A percentile compares a stretch with the other conserved stretches of the same genome.
These are phyloP conservation scores for Trichocladium uniseriatum DNA, from an alignment of 495 filamentous ascomycete genomes.

Conservation along the genomic window DNA sequence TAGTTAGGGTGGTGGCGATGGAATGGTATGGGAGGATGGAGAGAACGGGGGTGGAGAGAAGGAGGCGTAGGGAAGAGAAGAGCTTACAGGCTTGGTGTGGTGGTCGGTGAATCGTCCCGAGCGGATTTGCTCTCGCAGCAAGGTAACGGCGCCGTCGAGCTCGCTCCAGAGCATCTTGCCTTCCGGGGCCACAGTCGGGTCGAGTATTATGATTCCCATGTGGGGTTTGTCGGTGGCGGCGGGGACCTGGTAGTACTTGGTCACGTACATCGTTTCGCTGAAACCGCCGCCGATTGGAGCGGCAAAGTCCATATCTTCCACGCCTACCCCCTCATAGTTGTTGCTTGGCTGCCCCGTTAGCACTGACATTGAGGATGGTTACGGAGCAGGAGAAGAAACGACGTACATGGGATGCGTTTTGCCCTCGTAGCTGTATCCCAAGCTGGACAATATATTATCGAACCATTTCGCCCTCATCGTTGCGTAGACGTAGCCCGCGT, in stretches of 20 bases:
- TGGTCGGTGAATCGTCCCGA: not conserved
- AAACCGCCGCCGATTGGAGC: not conserved
- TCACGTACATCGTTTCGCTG: not conserved
- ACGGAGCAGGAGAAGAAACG: not conserved
- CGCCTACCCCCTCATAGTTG: not conserved
- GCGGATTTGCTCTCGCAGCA: not conserved
- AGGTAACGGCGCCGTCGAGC: not conserved
- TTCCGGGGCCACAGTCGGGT: not conserved
- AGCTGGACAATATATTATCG: not conserved
- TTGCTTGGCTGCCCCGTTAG: not conserved
- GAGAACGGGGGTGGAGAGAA: not conserved
- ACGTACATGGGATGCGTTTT: not conserved
- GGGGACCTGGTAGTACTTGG: not conserved
- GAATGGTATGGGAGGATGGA: not conserved
- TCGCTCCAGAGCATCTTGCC: not conserved
- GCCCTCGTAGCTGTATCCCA: not conserved
- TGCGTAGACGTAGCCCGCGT: not conserved
- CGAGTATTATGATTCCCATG: not conserved
- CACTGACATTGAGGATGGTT: not conserved
- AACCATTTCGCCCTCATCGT: not conserved
- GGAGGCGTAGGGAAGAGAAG: not conserved
- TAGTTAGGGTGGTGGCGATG: not conserved
- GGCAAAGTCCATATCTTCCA: not conserved
- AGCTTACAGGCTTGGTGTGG: not conserved
- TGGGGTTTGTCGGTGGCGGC: not conserved